Percentiles rank a stretch among this genome's conserved stretches.
phyloP scores from a whole-genome alignment of 2,329 filamentous ascomycete species.

The Chaetomium globosum region DNA sequence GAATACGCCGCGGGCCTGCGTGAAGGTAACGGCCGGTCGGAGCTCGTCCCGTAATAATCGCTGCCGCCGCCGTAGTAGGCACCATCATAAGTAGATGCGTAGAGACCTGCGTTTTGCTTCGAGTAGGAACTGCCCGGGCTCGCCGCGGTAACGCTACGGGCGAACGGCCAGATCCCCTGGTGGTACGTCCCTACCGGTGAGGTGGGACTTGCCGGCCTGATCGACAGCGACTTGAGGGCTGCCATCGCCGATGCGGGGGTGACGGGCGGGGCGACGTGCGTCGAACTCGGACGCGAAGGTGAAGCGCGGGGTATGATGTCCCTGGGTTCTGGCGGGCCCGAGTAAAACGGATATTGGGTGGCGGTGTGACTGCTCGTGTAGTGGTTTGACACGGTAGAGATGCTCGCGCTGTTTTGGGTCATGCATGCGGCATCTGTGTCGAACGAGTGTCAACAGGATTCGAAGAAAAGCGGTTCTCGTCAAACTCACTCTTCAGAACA shows the following conservation, averaged over 20 bases:
- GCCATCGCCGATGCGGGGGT: constrained; percentile 58
- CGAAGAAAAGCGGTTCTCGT: constrained; percentile 10
- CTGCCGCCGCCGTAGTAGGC: constrained; percentile 46
- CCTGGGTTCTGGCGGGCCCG: constrained; percentile 54
- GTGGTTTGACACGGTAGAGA: constrained; percentile 39
- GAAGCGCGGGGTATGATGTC: constrained; percentile 67
- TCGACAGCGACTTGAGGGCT: constrained; percentile 57
- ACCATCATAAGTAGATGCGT: constrained; percentile 58
- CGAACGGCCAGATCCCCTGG: constrained; percentile 57
- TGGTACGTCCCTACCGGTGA: constrained; percentile 52
- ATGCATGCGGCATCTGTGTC: constrained; percentile 55
- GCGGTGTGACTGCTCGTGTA: constrained; percentile 41
- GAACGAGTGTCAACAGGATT: constrained; percentile 31
- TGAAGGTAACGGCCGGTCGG: constrained; percentile 60
- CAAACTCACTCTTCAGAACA: constrained; percentile 63
- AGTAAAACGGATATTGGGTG: constrained; percentile 50
- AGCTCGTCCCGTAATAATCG: constrained; percentile 47
- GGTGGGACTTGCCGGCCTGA: constrained; percentile 58
- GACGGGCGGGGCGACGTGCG: constrained; percentile 58
- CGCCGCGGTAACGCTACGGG: constrained; percentile 50
- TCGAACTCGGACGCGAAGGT: constrained; percentile 61
- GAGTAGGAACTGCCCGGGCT: constrained; percentile 59
- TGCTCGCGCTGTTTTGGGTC: constrained; percentile 51
- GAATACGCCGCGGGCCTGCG: constrained; percentile 58
- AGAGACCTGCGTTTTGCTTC: constrained; percentile 47